Evolutionary conservation across 2,329 filamentous ascomycete genomes (phyloP), one percentile per base, ranked within the genome.

Genomic region (Trichoderma sp.): DNA sequence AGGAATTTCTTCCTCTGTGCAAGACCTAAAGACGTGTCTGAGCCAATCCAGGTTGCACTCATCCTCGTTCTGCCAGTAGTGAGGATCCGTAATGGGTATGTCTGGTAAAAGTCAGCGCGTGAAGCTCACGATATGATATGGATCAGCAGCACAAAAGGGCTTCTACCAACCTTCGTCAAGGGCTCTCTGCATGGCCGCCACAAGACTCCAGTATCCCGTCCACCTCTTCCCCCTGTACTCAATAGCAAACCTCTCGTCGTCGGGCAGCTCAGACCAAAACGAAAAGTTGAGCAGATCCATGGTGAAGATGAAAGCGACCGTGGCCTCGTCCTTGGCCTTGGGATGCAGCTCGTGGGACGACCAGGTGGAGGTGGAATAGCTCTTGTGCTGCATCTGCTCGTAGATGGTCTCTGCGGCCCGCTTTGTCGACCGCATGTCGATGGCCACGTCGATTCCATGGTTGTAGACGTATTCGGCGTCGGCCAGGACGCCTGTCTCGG

Each of bases 271-370:
- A 15, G 92, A 96, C 95, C 95, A 99, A 78, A 99, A 99, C 25
- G 90, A 96, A 76, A 98, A 99, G 77, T 99, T 99, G 60, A 99
- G 82, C 32, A 99, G 79, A 77, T 99, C 95, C 93, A 99, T 97
- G 22, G 92, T 93, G 77, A 99, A 98, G 74, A 99, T 94, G 77
- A 99, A 98, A 70, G 92, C 90, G 25, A 97, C 88, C 0, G 93
- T 94, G 60, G 80, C 85, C 74, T 92, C 91, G 75, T 96, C 90
- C 75, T 93, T 93, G 50, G 86, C 74, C 77, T 94, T 91, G 1
- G 95, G 95, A 74, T 99, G 95, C 45, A 99, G 83, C 76, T 95
- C 92, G 78, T 98, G 93, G 74, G 91, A 86, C 15, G 92, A 88
- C 95, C 95, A 99, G 9, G 89, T 91, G 70, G 91, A 87, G 0